Base-by-base conservation (phyloP, 139 green algal genomes). In the Pycnococcus provasolii region DNA sequence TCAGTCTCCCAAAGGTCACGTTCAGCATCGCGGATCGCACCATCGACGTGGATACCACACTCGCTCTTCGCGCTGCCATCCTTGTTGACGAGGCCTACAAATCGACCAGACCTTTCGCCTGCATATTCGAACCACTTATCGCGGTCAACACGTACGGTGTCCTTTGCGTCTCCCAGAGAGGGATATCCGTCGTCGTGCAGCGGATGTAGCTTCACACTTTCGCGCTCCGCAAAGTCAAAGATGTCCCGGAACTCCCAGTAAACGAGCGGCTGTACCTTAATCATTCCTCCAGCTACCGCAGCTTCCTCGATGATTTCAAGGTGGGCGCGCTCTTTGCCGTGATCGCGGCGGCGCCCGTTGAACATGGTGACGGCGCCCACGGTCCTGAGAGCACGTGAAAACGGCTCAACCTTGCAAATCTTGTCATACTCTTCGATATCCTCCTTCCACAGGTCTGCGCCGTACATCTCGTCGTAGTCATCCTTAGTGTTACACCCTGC, bases 321-420 rank as follows among this genome's bases (percentile, higher is more conserved):
- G 13, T 70, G 58, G 1, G 80, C 78, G 2, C 80, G 66, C 66
- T 86, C 80, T 44, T 70, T 68, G 42, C 80, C 80, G 53, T 86
- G 80, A 47, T 82, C 75, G 4, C 78, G 60, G 5, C 75, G 52
- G 39, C 80, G 60, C 1, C 80, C 80, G 53, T 86, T 86, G 62
- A 86, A 81, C 79, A 86, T 85, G 45, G 75, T 69, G 53, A 84
- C 76, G 26, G 58, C 60, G 50, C 50, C 50, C 13, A 13, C 11
- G 11, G 50, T 62, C 41, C 71, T 70, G 15, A 86, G 59, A 2
- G 70, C 70, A n/a, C 80, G 64, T 44, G 74, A 60, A 68, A 86
- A 86, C 0, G 80, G 80, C 72, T 86, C 80, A 57, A 86, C 78
- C 72, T 86, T 86, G 78, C 80, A 86, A 26, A 86, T 72, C 26